Evolutionary conservation across 108 stramenopile genomes (phyloP).

Genomic region (Seminavis robusta): DNA sequence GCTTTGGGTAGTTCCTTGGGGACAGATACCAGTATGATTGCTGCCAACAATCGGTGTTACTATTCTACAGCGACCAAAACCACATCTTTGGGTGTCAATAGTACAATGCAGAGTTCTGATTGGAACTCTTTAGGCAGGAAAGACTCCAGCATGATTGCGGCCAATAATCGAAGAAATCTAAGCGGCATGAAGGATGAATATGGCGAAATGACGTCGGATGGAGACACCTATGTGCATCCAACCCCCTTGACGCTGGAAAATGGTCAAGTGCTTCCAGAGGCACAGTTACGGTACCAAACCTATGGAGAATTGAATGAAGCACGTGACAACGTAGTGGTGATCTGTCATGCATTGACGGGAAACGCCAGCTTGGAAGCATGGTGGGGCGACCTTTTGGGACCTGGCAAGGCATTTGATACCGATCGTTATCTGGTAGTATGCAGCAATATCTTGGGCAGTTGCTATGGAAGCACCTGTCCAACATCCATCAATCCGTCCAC

Average conservation of each 20-base stretch:
- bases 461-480: slow-evolving; percentile 85
- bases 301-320: slow-evolving; percentile 81
- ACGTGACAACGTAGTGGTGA: slow-evolving; percentile 85
- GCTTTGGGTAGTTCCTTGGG: too few species aligned
- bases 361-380: slow-evolving; percentile 90
- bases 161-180: too few species aligned
- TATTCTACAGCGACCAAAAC: too few species aligned
- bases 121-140: too few species aligned
- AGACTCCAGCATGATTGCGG: too few species aligned
- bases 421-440: slow-evolving; percentile 89
- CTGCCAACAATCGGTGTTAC: too few species aligned
- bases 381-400: slow-evolving; percentile 91
- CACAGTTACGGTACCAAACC: slow-evolving; percentile 87
- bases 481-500: slow-evolving; percentile 52
- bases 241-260: slow-evolving; percentile 63
- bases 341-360: slow-evolving; percentile 95
- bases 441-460: slow-evolving; percentile 87
- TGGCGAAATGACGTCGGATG: slow-evolving; percentile 77
- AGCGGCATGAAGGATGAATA: slow-evolving; percentile 86
- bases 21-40: too few species aligned
- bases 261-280: slow-evolving; percentile 60
- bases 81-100: too few species aligned
- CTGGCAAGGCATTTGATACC: slow-evolving; percentile 88
- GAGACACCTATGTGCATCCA: slow-evolving; percentile 61
- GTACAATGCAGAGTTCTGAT: too few species aligned